Evolutionary conservation across 2,329 filamentous ascomycete genomes (phyloP).

Genomic region (Didymellaceae sp.): DNA sequence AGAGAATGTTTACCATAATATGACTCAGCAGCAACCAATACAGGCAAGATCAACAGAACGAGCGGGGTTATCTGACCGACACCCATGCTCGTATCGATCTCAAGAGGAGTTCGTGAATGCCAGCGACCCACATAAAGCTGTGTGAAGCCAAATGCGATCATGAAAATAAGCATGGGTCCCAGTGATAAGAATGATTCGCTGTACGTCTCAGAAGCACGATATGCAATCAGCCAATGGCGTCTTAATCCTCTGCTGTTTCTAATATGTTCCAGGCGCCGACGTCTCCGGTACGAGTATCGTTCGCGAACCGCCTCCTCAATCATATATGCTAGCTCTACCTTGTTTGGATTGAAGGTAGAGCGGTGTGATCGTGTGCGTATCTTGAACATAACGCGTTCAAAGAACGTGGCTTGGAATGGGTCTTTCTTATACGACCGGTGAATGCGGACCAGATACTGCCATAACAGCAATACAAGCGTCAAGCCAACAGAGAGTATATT

Average conservation of each 20-base stretch:
- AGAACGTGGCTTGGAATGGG: not conserved
- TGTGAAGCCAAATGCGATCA: constrained; percentile 22
- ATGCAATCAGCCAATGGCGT: constrained; percentile 9
- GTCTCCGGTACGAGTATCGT: not conserved
- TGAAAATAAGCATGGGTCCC: constrained; percentile 17
- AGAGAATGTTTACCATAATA: constrained; percentile 3
- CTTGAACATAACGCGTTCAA: constrained; percentile 6
- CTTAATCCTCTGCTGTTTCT: constrained; percentile 5
- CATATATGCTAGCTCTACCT: not conserved
- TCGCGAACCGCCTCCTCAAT: constrained; percentile 6
- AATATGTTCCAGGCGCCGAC: constrained; percentile 3
- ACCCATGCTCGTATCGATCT: constrained; percentile 17
- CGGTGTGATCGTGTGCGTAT: not conserved
- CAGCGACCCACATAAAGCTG: constrained; percentile 16
- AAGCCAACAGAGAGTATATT: not conserved
- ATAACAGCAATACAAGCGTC: constrained; percentile 3
- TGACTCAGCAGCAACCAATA: constrained; percentile 15
- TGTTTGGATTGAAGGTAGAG: not conserved
- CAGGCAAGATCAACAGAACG: constrained; percentile 19
- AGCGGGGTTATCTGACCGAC: constrained; percentile 26
- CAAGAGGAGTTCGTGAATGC: constrained; percentile 1
- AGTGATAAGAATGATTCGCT: constrained; percentile 18
- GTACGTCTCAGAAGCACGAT: constrained; percentile 13
- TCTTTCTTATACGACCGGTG: constrained; percentile 3
- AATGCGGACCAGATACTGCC: constrained; percentile 7